Base-by-base conservation (phyloP, 108 stramenopile genomes). In the Aurantiochytrium sp. region DNA sequence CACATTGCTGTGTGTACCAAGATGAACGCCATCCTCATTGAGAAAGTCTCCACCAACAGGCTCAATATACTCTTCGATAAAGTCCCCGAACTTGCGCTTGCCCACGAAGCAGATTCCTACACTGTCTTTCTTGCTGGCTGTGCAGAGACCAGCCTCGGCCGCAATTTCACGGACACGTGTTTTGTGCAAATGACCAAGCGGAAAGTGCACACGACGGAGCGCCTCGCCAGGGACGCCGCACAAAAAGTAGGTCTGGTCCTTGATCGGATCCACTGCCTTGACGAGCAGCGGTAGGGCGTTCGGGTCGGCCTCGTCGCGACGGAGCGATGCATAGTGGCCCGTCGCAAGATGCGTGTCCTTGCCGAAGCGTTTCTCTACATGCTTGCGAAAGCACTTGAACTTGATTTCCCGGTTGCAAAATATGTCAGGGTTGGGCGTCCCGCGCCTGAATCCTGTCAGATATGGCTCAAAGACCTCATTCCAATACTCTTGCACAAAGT, bases 51-150 rank as follows among this genome's bases (percentile, higher is more conserved):
- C 95, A 64, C 91, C 89, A 5, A 58, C 44, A 44, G 92, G 90
- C 10, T 92, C 87, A 28, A 98, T 57, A 90, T 97, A 98, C 88
- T 97, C 92, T 5, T 95, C 92, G 42, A 98, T 88, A 89, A 97
- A 99, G 0, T 94, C 92, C 21, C 92, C 94, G 93, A 97, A 95
- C 58, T 94, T 93, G 53, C 97, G 95, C 90, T 97, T 97, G 21
- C 97, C 97, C 10, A 99, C 94, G 92, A 98, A 99, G 90, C 98
- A 99, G 87, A 99, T 97, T 5, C 98, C 98, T 93, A 97, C 95
- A 18, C 94, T 95, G 58, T 99, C 98, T 76, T 93, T 90, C 92
- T 97, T 97, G 44, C 73, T 83, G 12, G 97, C 97, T 21, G 94
- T 97, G 8, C 96, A 95, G 5, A 98, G 92, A 12, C 95, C 88